Percentiles rank a stretch among this genome's conserved stretches.
Evolutionary conservation across 1,139 yeast species (phyloP).

Genomic region (Lizanozyma gosingica): DNA sequence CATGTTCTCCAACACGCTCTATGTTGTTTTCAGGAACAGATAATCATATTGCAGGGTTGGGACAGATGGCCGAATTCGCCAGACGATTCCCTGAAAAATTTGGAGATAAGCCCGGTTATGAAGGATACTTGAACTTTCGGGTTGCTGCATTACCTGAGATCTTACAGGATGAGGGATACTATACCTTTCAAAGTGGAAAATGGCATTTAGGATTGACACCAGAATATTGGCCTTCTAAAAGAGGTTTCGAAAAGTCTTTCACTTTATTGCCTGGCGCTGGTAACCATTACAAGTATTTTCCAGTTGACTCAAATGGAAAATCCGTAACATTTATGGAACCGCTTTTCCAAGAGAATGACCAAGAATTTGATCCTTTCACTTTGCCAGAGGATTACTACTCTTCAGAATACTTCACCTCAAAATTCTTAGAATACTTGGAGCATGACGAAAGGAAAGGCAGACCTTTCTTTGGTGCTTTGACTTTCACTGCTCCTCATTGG

Average conservation of each 20-base stretch:
- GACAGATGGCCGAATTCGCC: slow-evolving; percentile 49
- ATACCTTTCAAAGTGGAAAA: slow-evolving; percentile 45
- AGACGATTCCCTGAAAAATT: slow-evolving; percentile 27
- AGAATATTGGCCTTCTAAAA: slow-evolving; percentile 41
- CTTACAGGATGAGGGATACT: slow-evolving; percentile 38
- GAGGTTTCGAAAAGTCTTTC: slow-evolving; percentile 46
- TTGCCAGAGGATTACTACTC: slow-evolving; percentile 43
- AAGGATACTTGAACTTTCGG: slow-evolving; percentile 43
- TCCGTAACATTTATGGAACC: slow-evolving; percentile 21
- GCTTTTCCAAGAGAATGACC: slow-evolving; percentile 29
- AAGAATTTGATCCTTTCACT: slow-evolving; percentile 21
- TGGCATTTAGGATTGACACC: slow-evolving; percentile 48
- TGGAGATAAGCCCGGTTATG: slow-evolving; percentile 45
- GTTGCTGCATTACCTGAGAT: slow-evolving; percentile 50
- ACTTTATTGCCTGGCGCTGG: slow-evolving; percentile 51
- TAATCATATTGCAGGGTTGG: slow-evolving; percentile 53
- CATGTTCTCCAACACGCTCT: slow-evolving; percentile 58
- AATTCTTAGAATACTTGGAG: slow-evolving; percentile 27
- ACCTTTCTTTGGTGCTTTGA: slow-evolving; percentile 45
- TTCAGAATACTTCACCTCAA: slow-evolving; percentile 36
- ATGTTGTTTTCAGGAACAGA: slow-evolving; percentile 56
- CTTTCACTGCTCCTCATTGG: slow-evolving; percentile 59
- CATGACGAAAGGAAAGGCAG: slow-evolving; percentile 22
- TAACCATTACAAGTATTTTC: slow-evolving; percentile 44
- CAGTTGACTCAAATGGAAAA: slow-evolving; percentile 20